These are phyloP conservation scores for Lotmaria passim DNA, from an alignment of 208 protist genomes.

Conservation along the genomic window DNA sequence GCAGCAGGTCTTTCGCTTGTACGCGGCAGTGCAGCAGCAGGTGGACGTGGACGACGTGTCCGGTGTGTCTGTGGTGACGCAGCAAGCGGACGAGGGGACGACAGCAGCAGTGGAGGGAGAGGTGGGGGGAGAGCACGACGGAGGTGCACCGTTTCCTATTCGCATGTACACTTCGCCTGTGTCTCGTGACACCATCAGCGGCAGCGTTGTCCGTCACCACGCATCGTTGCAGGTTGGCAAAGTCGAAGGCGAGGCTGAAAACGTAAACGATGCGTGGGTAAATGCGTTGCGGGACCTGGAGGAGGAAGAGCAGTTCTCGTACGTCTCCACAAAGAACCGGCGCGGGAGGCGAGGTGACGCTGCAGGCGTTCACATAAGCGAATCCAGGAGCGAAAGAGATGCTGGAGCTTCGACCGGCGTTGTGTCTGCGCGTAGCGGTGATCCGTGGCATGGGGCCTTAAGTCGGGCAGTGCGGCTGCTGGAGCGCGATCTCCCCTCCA, in stretches of 20 bases:
- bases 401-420: too few relatives aligned
- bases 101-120: too few relatives aligned
- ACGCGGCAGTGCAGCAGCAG: slow-evolving; percentile 24
- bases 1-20: slow-evolving; percentile 22
- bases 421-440: background rate
- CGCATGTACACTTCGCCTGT: background rate
- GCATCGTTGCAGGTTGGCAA: background rate
- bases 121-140: too few relatives aligned
- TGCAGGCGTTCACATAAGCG: background rate
- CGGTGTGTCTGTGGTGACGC: slow-evolving; percentile 26
- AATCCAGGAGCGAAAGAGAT: background rate
- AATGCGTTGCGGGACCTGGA: slow-evolving; percentile 21
- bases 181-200: background rate
- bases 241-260: background rate
- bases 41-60: slow-evolving; percentile 30
- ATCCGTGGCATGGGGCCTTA: slow-evolving; percentile 32
- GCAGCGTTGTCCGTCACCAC: slow-evolving; percentile 2
- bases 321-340: background rate
- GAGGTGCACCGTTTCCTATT: too few relatives aligned
- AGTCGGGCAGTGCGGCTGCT: slow-evolving; percentile 36
- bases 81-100: background rate
- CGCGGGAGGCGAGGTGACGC: background rate
- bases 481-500: slow-evolving; percentile 23
- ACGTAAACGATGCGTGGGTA: background rate
- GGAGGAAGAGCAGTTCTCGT: slow-evolving; percentile 2